A percentile compares a stretch with the other conserved stretches of the same genome.
Evolutionary conservation across 2,329 filamentous ascomycete species (phyloP).

Genomic region (Ascomycota sp.): DNA sequence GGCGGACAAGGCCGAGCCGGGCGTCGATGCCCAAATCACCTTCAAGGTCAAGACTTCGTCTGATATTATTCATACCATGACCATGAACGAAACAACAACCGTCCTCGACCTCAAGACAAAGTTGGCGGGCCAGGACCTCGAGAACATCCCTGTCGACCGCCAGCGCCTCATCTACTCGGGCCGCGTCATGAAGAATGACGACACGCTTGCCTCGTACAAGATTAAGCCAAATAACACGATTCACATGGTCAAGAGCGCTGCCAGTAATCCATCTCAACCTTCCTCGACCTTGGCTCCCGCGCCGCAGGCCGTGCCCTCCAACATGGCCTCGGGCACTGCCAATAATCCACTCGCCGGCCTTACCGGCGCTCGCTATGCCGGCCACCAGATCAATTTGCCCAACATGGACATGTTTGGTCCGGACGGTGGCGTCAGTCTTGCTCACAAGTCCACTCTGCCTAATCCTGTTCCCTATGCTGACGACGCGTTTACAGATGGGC

Average conservation of each 20-base stretch:
- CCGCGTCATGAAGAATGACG: constrained; percentile 84
- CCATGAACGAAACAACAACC: constrained; percentile 51
- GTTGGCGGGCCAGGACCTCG: constrained; percentile 58
- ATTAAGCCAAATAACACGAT: constrained; percentile 91
- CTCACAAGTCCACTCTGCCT: not conserved
- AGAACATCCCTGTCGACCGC: constrained; percentile 66
- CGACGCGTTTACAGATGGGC: constrained; percentile 45
- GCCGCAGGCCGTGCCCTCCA: constrained; percentile 34
- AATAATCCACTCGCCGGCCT: constrained; percentile 79
- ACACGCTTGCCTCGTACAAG: constrained; percentile 68
- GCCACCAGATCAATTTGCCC: constrained; percentile 62
- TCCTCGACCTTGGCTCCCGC: constrained; percentile 19
- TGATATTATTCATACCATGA: constrained; percentile 65
- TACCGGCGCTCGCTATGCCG: constrained; percentile 83
- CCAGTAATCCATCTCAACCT: constrained; percentile 45
- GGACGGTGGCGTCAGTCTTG: constrained; percentile 62
- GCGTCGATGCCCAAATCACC: constrained; percentile 56
- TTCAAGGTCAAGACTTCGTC: constrained; percentile 97
- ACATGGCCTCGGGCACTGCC: constrained; percentile 61
- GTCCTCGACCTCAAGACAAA: constrained; percentile 77
- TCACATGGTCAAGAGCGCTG: constrained; percentile 88
- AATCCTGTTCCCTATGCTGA: constrained; percentile 7
- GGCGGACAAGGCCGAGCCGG: constrained; percentile 39
- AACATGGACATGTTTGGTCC: constrained; percentile 77
- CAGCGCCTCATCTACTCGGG: constrained; percentile 96